Evolutionary conservation across 192 early-diverging fungal genomes (phyloP).

Genomic region (Linnemannia zychae): DNA sequence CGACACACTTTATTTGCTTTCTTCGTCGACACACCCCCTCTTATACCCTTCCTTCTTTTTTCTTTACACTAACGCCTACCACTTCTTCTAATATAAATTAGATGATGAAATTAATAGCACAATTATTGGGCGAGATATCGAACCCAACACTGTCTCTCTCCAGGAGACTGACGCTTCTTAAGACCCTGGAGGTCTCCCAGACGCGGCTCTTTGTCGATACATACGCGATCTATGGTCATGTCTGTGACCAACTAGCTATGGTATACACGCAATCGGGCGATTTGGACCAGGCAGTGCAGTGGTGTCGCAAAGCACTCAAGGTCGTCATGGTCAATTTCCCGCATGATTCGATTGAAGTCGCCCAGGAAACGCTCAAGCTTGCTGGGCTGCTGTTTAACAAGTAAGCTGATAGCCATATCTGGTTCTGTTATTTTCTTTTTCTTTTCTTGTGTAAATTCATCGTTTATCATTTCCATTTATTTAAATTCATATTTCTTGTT

Average conservation of each 20-base stretch:
- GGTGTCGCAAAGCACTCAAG: conserved; percentile 51
- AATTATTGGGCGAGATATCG: conserved; percentile 21
- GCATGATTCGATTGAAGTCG: conserved; percentile 53
- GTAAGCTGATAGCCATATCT: not conserved
- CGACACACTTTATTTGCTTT: not conserved
- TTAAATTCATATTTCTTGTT: not conserved
- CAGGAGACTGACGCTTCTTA: conserved; percentile 21
- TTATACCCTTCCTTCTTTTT: not conserved
- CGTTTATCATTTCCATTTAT: not conserved
- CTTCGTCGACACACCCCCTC: not conserved
- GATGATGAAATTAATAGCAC: conserved; percentile 33
- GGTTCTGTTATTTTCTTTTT: not conserved
- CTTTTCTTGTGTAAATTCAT: not conserved
- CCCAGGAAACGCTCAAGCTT: conserved; percentile 52
- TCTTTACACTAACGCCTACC: not conserved
- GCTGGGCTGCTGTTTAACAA: conserved; percentile 52
- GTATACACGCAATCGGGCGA: conserved; percentile 36
- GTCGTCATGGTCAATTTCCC: conserved; percentile 51
- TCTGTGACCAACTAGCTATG: conserved; percentile 50
- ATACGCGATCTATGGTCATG: conserved; percentile 35
- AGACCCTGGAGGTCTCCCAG: conserved; percentile 32
- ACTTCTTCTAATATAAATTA: not conserved
- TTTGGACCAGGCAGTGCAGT: conserved; percentile 29
- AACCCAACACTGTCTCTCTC: conserved; percentile 19
- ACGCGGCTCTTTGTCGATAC: conserved; percentile 41